Conservation (phyloP, 225 moss, liverwort and hornwort genomes). For the Antitrichia curtipendula region DNA sequence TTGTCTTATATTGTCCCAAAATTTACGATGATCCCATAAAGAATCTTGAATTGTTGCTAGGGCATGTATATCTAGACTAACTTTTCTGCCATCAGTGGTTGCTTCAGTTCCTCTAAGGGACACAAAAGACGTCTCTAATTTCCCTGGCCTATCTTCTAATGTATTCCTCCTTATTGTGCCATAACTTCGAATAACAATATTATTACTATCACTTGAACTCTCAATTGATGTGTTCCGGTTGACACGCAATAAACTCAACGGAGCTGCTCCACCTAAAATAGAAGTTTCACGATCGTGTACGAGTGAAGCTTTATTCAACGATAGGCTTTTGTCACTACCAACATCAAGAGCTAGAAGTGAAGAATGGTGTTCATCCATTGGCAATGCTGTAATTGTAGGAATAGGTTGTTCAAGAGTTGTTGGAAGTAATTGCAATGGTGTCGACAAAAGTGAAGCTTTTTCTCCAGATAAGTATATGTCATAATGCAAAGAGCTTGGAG, state of each 20-base stretch:
- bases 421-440: constrained; percentile 14
- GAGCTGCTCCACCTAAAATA: constrained; percentile 26
- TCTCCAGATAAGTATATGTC: constrained; percentile 44
- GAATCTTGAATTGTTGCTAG: constrained; percentile 10
- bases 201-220: background rate
- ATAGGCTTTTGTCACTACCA: background rate
- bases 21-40: constrained; percentile 29
- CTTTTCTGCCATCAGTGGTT: background rate
- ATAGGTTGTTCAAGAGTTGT: background rate
- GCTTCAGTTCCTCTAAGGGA: background rate
- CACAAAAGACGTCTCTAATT: background rate
- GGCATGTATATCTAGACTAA: background rate
- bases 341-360: constrained; percentile 1
- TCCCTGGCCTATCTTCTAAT: background rate
- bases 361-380: constrained; percentile 15
- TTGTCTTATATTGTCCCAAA: constrained; percentile 53
- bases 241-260: constrained; percentile 60
- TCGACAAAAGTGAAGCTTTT: background rate
- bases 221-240: background rate
- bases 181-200: background rate
- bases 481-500: constrained; percentile 32
- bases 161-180: background rate
- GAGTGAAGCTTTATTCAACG: background rate
- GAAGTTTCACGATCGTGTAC: background rate
- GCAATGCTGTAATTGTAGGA: background rate